These are phyloP conservation scores for Rhodomyrtus tomentosa DNA, from an alignment of 345 rosid genomes.

Conservation along the genomic window DNA sequence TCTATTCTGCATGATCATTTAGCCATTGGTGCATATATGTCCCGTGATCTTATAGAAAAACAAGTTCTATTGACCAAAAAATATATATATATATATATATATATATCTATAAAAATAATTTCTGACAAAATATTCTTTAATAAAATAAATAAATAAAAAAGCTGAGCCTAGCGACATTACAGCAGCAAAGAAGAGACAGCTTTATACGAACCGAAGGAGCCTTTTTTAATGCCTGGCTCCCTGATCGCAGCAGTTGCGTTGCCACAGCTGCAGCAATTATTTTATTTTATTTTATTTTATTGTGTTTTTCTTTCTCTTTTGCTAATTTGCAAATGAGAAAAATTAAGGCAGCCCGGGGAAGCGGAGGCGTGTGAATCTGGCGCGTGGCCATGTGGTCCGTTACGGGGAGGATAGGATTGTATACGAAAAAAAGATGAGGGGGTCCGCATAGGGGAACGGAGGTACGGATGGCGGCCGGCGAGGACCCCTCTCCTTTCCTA, in stretches of 20 bases:
- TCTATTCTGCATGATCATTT: background rate
- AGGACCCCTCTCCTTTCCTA: background rate
- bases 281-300: background rate
- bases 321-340: background rate
- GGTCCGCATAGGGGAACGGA: conserved; percentile 29
- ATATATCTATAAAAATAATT: background rate
- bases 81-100: too few relatives aligned
- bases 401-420: background rate
- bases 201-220: background rate
- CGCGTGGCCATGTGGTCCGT: background rate
- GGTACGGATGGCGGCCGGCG: conserved; percentile 48
- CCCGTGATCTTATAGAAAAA: background rate
- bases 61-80: too few relatives aligned
- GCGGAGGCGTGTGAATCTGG: background rate
- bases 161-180: background rate
- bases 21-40: background rate
- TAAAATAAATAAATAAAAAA: background rate
- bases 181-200: background rate
- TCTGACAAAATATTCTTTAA: too few relatives aligned
- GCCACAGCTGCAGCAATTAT: background rate
- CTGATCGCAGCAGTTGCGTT: background rate
- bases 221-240: background rate
- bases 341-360: background rate
- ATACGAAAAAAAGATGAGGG: background rate
- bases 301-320: background rate